Conservation (phyloP, 1,284 basidiomycete species). For the Tilletia setariae region DNA sequence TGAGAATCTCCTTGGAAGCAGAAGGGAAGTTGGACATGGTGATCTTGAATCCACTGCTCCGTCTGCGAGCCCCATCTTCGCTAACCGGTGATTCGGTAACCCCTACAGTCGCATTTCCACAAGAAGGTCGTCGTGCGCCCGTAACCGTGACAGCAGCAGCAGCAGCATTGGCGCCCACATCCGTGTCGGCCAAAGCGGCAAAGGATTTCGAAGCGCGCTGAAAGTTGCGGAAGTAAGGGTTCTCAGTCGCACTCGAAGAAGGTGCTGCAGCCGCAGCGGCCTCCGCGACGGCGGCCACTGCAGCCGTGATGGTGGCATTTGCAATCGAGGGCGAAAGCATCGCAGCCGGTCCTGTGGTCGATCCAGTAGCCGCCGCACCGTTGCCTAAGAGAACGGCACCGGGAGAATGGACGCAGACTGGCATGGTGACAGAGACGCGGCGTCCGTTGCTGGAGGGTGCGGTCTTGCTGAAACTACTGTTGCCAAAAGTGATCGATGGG, state of each 20-base stretch:
- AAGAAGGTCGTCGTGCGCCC: neutral
- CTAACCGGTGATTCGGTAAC: too few relatives aligned
- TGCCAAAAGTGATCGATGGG: too few relatives aligned
- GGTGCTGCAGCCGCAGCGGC: too few relatives aligned
- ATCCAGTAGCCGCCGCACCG: neutral
- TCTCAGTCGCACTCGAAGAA: too few relatives aligned
- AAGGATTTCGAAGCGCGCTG: too few relatives aligned
- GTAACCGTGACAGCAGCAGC: neutral
- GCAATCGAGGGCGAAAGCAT: constrained; percentile 6
- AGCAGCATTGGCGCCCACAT: neutral
- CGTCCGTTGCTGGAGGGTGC: neutral
- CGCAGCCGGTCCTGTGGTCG: neutral
- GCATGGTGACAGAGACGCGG: constrained; percentile 3
- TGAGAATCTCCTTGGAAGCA: neutral
- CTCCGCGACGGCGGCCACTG: neutral
- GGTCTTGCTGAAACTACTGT: too few relatives aligned
- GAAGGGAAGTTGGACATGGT: too few relatives aligned
- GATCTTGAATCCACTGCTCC: too few relatives aligned
- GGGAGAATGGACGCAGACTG: neutral
- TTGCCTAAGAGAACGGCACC: neutral
- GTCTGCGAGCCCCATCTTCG: too few relatives aligned
- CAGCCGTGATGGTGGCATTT: neutral
- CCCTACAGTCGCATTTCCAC: too few relatives aligned
- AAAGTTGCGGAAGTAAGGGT: too few relatives aligned
- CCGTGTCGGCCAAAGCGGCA: too few relatives aligned